Percentiles rank a stretch among this genome's conserved stretches.
phyloP scores from a whole-genome alignment of 1,139 yeast genomes.

The Pichia sp. region DNA sequence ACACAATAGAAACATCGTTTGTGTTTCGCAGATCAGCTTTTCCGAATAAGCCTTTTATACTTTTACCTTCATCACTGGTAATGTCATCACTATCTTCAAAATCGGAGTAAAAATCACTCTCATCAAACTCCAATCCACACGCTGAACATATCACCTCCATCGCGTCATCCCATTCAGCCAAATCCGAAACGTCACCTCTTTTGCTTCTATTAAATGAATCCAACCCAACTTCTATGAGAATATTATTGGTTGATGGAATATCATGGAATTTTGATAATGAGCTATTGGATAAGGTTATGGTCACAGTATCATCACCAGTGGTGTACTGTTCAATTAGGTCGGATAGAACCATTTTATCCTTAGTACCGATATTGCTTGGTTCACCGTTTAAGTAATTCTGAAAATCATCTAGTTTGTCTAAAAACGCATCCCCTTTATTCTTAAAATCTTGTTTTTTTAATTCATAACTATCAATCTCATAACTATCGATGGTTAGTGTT shows the following conservation, averaged over 20 bases:
- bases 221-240: conserved; percentile 21
- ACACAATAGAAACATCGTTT: conserved; percentile 9
- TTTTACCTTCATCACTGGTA: not conserved
- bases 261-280: conserved; percentile 11
- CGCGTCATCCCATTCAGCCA: conserved; percentile 26
- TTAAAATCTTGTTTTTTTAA: conserved; percentile 2
- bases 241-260: conserved; percentile 14
- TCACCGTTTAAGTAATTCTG: conserved; percentile 6
- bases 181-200: conserved; percentile 15
- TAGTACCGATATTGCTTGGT: not conserved
- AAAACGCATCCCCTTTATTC: not conserved
- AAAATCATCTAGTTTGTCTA: conserved; percentile 13
- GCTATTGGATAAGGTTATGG: conserved; percentile 20
- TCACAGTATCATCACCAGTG: conserved; percentile 11
- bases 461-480: conserved; percentile 9
- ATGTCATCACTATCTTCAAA: conserved; percentile 10
- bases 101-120: conserved; percentile 23
- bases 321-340: not conserved
- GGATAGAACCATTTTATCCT: not conserved
- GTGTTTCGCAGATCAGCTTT: not conserved
- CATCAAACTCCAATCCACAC: conserved; percentile 27
- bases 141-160: conserved; percentile 26
- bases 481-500: conserved; percentile 9
- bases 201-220: conserved; percentile 11
- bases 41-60: not conserved